Conservation (phyloP, 768 basidiomycete genomes). For the Mycena floridula region DNA sequence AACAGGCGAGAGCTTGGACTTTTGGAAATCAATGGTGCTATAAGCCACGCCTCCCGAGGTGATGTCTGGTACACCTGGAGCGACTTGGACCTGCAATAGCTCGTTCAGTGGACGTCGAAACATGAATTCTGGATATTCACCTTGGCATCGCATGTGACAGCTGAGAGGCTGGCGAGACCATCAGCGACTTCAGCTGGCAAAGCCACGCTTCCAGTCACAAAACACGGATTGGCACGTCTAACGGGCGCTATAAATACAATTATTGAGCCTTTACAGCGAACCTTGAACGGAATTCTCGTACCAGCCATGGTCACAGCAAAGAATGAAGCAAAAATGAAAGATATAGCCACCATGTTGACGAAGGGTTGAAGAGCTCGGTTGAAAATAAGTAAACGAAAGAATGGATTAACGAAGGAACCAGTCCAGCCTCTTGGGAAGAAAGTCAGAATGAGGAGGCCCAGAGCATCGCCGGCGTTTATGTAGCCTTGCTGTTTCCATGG, state of each 20-base stretch:
- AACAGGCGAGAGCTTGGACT: slow-evolving; percentile 18
- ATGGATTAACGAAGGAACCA: too few species aligned
- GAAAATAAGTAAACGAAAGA: too few species aligned
- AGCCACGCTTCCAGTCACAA: slow-evolving; percentile 20
- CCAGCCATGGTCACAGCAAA: too few species aligned
- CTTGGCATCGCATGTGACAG: slow-evolving; percentile 16
- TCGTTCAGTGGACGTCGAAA: not conserved
- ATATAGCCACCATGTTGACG: too few species aligned
- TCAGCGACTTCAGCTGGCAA: slow-evolving; percentile 20
- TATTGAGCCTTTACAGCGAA: not conserved
- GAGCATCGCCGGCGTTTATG: too few species aligned
- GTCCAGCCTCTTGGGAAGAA: too few species aligned
- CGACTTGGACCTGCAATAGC: slow-evolving; percentile 15
- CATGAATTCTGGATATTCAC: slow-evolving; percentile 2
- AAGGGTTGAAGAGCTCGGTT: too few species aligned
- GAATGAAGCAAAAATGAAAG: too few species aligned
- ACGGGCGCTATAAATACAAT: slow-evolving; percentile 10
- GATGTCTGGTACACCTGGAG: slow-evolving; percentile 20
- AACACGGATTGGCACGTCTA: slow-evolving; percentile 19
- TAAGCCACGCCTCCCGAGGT: slow-evolving; percentile 17
- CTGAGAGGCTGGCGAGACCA: slow-evolving; percentile 13
- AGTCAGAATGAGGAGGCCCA: too few species aligned
- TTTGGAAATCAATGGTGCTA: slow-evolving; percentile 22
- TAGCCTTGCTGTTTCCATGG: too few species aligned
- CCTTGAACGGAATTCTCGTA: too few species aligned